These are phyloP conservation scores for Termitomyces eurrhizus DNA, from an alignment of 768 basidiomycete species.

Conservation along the genomic window DNA sequence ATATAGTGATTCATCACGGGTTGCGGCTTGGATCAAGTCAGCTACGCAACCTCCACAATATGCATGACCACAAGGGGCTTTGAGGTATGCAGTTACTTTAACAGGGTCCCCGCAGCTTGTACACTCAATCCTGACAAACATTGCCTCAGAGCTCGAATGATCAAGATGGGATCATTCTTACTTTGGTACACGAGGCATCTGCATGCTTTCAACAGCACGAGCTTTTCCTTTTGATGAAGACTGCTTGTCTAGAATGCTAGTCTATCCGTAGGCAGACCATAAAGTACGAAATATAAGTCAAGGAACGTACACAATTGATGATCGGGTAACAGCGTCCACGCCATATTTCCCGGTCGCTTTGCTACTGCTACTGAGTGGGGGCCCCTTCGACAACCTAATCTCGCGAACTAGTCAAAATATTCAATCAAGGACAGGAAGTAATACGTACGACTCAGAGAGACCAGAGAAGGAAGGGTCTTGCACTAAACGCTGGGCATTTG, in stretches of 20 bases:
- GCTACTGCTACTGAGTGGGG: not conserved
- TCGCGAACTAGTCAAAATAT: not conserved
- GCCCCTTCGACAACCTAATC: not conserved
- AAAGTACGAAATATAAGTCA: not conserved
- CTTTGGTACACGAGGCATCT: not conserved
- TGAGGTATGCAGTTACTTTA: conserved; percentile 6
- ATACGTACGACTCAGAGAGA: conserved; percentile 9
- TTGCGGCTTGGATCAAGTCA: conserved; percentile 28
- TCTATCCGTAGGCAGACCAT: not conserved
- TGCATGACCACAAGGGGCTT: conserved; percentile 33
- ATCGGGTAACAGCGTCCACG: not conserved
- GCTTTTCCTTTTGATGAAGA: not conserved
- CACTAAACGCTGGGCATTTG: conserved; percentile 15
- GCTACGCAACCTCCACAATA: conserved; percentile 33
- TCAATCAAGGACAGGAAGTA: not conserved
- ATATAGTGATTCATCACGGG: conserved; percentile 36
- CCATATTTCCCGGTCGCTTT: not conserved
- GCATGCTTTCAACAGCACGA: not conserved
- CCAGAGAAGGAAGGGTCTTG: conserved; percentile 11
- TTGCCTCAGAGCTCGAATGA: not conserved
- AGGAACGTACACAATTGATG: not conserved
- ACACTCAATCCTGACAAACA: conserved; percentile 9
- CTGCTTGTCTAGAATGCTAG: not conserved
- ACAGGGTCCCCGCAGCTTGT: conserved; percentile 14
- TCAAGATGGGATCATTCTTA: not conserved